A percentile compares a stretch with the other conserved stretches of the same genome.
Evolutionary conservation across 1,139 yeast species (phyloP).

Genomic region (Yamadazyma siamensis): DNA sequence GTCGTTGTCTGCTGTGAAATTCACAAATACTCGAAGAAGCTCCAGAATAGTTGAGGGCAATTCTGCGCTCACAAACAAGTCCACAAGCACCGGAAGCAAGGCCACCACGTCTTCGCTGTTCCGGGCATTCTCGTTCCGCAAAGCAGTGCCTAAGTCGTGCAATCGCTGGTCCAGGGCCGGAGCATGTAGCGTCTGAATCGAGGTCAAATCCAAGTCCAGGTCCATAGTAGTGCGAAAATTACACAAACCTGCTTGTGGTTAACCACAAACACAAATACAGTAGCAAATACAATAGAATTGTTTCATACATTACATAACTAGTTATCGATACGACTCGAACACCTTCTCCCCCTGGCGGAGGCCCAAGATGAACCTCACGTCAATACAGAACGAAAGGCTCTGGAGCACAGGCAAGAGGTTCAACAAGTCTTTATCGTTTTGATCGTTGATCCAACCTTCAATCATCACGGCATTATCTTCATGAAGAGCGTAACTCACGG

Average conservation of each 20-base stretch:
- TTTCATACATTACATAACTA: too few relatives aligned
- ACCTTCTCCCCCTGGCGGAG: constrained; percentile 74
- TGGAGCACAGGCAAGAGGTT: constrained; percentile 78
- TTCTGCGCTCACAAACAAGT: constrained; percentile 4
- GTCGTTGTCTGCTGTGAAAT: constrained; percentile 37
- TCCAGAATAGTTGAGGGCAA: constrained; percentile 13
- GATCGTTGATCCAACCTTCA: constrained; percentile 98
- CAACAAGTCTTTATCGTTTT: constrained; percentile 77
- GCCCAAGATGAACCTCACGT: constrained; percentile 79
- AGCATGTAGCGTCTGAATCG: too few relatives aligned
- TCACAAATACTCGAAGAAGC: constrained; percentile 28
- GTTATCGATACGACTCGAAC: constrained; percentile 54
- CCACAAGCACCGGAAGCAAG: constrained; percentile 9
- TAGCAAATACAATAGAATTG: too few relatives aligned
- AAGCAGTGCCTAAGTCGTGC: constrained; percentile 22
- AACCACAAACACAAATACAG: too few relatives aligned
- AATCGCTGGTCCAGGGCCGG: too few relatives aligned
- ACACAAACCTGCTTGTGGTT: too few relatives aligned
- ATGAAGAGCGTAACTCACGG: constrained; percentile 79
- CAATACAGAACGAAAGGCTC: constrained; percentile 76
- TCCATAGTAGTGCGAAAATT: too few relatives aligned
- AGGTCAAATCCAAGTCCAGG: too few relatives aligned
- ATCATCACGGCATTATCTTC: constrained; percentile 87
- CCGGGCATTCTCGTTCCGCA: constrained; percentile 26
- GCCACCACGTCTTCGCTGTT: constrained; percentile 8